A percentile compares a stretch with the other conserved stretches of the same genome.
Evolutionary conservation across 371 early-diverging fungal genomes (phyloP).

Genomic region (Fennellomyces sp.): DNA sequence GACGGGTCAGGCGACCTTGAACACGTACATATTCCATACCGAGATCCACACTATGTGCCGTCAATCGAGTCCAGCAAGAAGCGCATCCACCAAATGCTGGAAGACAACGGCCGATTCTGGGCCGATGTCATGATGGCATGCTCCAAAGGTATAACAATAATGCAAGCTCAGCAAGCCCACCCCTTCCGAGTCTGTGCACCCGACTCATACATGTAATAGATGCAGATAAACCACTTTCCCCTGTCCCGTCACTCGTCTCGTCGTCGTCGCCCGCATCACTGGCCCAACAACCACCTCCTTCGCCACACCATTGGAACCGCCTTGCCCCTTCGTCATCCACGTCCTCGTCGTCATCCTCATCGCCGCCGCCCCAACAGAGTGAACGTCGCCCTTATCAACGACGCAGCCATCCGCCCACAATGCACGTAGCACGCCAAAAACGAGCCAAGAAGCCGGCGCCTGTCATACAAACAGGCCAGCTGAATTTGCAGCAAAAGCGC

Average conservation of each 20-base stretch:
- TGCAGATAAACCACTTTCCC: slow-evolving; percentile 17
- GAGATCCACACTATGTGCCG: slow-evolving; percentile 30
- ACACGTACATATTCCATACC: slow-evolving; percentile 32
- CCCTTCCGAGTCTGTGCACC: slow-evolving; percentile 1
- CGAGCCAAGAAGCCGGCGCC: background rate
- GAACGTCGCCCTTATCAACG: background rate
- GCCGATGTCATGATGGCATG: slow-evolving; percentile 28
- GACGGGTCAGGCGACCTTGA: slow-evolving; percentile 27
- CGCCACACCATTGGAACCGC: background rate
- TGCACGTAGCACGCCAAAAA: slow-evolving; percentile 3
- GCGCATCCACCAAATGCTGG: slow-evolving; percentile 36
- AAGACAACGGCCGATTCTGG: slow-evolving; percentile 40
- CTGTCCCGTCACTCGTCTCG: slow-evolving; percentile 21
- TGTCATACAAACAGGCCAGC: background rate
- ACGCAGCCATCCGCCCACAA: slow-evolving; percentile 1
- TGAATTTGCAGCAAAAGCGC: background rate
- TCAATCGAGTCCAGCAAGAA: slow-evolving; percentile 27
- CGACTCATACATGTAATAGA: background rate
- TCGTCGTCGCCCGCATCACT: slow-evolving; percentile 6
- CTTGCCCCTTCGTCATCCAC: slow-evolving; percentile 8
- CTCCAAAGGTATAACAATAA: slow-evolving; percentile 15
- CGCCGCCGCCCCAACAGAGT: background rate
- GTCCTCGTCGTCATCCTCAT: background rate
- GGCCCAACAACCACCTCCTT: background rate
- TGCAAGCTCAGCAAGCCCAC: background rate